Conservation (phyloP, 2,329 filamentous ascomycete genomes). For the Colletotrichum tropicicola region DNA sequence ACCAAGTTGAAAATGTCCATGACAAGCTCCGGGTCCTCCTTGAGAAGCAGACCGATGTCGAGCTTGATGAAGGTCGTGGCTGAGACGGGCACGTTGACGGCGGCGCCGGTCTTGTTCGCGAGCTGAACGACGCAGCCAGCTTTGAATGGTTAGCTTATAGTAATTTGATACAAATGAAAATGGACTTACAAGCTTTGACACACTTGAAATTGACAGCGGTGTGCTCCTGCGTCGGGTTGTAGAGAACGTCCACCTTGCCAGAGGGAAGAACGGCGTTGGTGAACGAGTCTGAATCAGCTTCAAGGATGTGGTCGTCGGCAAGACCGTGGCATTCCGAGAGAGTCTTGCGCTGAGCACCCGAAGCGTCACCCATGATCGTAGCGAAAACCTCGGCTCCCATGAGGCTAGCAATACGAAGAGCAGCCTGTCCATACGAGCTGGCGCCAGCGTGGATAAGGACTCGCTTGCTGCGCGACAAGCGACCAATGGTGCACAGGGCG, state of each 20-base stretch:
- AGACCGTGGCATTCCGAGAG: conserved; percentile 46
- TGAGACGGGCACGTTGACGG: conserved; percentile 27
- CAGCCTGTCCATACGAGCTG: conserved; percentile 53
- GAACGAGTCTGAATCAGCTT: conserved; percentile 43
- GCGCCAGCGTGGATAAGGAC: conserved; percentile 56
- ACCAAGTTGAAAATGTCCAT: conserved; percentile 37
- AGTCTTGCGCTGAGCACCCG: conserved; percentile 44
- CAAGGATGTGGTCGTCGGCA: conserved; percentile 46
- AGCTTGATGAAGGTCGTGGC: conserved; percentile 39
- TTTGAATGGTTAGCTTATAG: too few species aligned
- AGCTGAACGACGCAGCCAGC: conserved; percentile 46
- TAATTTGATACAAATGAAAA: conserved; percentile 24
- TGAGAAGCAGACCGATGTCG: conserved; percentile 42
- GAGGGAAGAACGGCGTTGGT: conserved; percentile 43
- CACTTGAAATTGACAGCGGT: conserved; percentile 43
- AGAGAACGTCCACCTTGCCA: conserved; percentile 34
- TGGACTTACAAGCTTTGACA: conserved; percentile 44
- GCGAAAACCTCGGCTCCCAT: conserved; percentile 51
- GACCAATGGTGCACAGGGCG: conserved; percentile 43
- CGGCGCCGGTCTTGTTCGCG: conserved; percentile 32
- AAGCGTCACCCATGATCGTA: conserved; percentile 44
- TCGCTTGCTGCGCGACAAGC: conserved; percentile 37
- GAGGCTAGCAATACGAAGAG: conserved; percentile 48
- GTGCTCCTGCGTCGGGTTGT: conserved; percentile 52
- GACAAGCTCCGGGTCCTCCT: conserved; percentile 42